Evolutionary conservation across 495 filamentous ascomycete genomes (phyloP).

Genomic region (Elaphomyces granulatus): DNA sequence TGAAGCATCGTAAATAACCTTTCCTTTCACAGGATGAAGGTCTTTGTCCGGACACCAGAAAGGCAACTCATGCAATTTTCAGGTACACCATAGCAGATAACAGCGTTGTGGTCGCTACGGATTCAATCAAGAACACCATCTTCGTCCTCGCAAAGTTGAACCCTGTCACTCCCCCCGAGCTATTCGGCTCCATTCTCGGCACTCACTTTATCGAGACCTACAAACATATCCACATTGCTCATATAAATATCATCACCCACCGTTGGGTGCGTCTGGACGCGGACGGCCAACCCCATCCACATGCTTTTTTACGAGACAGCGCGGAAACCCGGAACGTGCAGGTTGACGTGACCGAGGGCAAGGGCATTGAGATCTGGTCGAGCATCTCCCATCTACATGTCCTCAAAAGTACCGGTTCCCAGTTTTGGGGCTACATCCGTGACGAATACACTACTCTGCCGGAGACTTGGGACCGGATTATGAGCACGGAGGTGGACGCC

Average conservation of each 20-base stretch:
- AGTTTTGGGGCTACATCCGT: conserved; percentile 84
- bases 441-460: conserved; percentile 85
- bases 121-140: conserved; percentile 96
- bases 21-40: background rate
- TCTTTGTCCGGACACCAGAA: background rate
- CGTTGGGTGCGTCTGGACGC: conserved; percentile 84
- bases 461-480: conserved; percentile 87
- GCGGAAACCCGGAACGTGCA: conserved; percentile 56
- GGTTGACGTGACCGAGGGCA: conserved; percentile 35
- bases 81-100: conserved; percentile 93
- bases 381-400: conserved; percentile 65
- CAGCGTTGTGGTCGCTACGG: conserved; percentile 86
- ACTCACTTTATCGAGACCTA: conserved; percentile 83
- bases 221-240: conserved; percentile 67
- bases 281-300: conserved; percentile 86
- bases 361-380: conserved; percentile 58
- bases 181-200: conserved; percentile 72
- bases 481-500: conserved; percentile 82
- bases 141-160: conserved; percentile 90
- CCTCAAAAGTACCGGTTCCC: conserved; percentile 93
- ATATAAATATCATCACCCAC: conserved; percentile 70
- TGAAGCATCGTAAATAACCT: conserved; percentile 54
- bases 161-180: conserved; percentile 84
- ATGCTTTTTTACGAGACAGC: conserved; percentile 87
- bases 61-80: background rate